These are phyloP conservation scores for Claviceps pazoutovae DNA, from an alignment of 2,329 filamentous ascomycete genomes.

Conservation along the genomic window DNA sequence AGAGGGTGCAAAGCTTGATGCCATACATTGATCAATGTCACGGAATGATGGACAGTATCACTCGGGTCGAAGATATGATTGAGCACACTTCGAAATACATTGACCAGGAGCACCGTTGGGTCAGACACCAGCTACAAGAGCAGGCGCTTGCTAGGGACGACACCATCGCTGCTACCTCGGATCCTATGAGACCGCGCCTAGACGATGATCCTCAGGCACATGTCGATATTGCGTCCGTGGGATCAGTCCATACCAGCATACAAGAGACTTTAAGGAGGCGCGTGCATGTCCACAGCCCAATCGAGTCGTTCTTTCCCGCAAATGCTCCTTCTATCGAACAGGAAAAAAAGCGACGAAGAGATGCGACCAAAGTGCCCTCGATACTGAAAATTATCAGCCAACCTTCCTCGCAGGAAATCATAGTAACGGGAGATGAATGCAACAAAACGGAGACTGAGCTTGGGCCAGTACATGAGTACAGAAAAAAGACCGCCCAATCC, in stretches of 20 bases:
- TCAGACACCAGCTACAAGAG: constrained; percentile 12
- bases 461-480: constrained; percentile 13
- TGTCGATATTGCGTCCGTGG: neutral
- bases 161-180: neutral
- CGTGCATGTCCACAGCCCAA: constrained; percentile 6
- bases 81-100: constrained; percentile 17
- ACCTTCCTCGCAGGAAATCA: constrained; percentile 7
- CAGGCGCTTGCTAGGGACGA: neutral
- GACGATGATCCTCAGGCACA: neutral
- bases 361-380: constrained; percentile 16
- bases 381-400: constrained; percentile 17
- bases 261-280: constrained; percentile 1
- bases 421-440: neutral
- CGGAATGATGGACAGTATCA: constrained; percentile 13
- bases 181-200: neutral
- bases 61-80: constrained; percentile 15
- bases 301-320: constrained; percentile 10
- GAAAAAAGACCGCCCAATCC: constrained; percentile 6
- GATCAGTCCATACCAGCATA: neutral
- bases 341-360: constrained; percentile 22
- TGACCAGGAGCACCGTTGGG: constrained; percentile 16
- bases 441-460: constrained; percentile 5
- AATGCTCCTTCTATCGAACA: constrained; percentile 20
- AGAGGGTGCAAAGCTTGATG: constrained; percentile 11
- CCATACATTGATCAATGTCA: constrained; percentile 14